Evolutionary conservation across 768 basidiomycete genomes (phyloP), one percentile per base, ranked within the genome.

Genomic region (Boletus subparvulus): DNA sequence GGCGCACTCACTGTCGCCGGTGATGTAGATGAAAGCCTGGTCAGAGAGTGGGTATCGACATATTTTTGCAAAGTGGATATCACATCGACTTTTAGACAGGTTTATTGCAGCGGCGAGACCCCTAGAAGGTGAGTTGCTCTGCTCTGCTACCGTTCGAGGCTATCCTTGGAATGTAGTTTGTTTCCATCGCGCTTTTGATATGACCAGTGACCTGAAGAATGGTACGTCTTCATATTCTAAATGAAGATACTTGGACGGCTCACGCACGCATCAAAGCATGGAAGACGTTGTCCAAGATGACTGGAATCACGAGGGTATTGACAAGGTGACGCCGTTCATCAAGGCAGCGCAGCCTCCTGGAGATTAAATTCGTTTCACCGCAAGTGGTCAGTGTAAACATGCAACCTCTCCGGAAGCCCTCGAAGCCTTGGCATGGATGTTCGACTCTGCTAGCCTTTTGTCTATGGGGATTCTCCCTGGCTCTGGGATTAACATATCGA

Each of bases 111-210:
- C 81, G 55, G 82, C 86, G 39, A 61, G 74, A 19, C 84, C 87
- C 4, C 62, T 86, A 42, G 82, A 91, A 80, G 83, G 90, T 87
- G 48, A 55, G 64, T 47, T 50, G 3, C 39, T 28, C 28, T 45
- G 36, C 6, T 6, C 30, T 51, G 10, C 16, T 40, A 43, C 35
- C 13, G n/a, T 37, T 39, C 42, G 16, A 52, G 33, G 26, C 36
- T 39, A 36, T 41, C 37, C 42, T 54, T 47, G 33, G 37, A n/a
- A 26, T 49, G 24, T 45, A 90, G 90, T 88, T 42, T 89, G 87
- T 61, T 90, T 91, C 68, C 89, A 91, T 65, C 77, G 89, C 52
- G 90, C 89, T 32, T 85, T 91, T 59, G 90, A 92, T 62, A 84
- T 92, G 87, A 80, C 83, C 14, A 68, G 69, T 47, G 77, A 86